Conservation (phyloP, 768 basidiomycete species). For the Termitomyces sp. region DNA sequence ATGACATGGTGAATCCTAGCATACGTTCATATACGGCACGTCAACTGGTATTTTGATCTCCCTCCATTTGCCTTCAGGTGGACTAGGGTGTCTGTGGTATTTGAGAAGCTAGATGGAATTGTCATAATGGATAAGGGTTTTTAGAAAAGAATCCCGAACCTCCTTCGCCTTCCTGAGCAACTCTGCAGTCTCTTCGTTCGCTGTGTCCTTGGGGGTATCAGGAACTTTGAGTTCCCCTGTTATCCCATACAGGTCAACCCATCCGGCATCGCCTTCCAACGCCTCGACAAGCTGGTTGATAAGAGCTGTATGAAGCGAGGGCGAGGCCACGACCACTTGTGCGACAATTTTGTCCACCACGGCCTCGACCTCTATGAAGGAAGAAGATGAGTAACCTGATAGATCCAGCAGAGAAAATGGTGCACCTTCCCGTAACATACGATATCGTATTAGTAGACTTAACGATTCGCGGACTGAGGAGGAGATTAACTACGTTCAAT, state of each 20-base stretch:
- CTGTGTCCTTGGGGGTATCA: slow-evolving; percentile 23
- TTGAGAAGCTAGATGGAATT: slow-evolving; percentile 33
- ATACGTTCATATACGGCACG: slow-evolving; percentile 75
- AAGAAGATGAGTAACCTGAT: not conserved
- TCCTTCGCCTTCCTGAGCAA: slow-evolving; percentile 29
- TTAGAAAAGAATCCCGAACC: slow-evolving; percentile 18
- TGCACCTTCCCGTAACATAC: slow-evolving; percentile 79
- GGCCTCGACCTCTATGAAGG: slow-evolving; percentile 59
- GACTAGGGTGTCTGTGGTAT: slow-evolving; percentile 36
- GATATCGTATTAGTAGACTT: slow-evolving; percentile 65
- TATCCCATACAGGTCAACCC: slow-evolving; percentile 68
- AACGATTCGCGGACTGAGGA: slow-evolving; percentile 57
- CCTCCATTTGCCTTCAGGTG: slow-evolving; percentile 54
- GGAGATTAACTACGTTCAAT: not conserved
- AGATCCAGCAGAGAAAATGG: not conserved
- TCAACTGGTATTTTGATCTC: slow-evolving; percentile 83
- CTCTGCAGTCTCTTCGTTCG: slow-evolving; percentile 23
- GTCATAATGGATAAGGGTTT: not conserved
- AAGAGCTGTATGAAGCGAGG: slow-evolving; percentile 32
- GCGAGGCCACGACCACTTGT: slow-evolving; percentile 32
- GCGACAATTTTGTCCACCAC: slow-evolving; percentile 52
- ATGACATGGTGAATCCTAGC: slow-evolving; percentile 19
- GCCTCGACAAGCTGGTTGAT: slow-evolving; percentile 50
- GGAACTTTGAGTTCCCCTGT: slow-evolving; percentile 71
- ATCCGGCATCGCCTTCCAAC: slow-evolving; percentile 57